Evolutionary conservation across 441 rosid species (phyloP).

Genomic region (Viola pubescens): DNA sequence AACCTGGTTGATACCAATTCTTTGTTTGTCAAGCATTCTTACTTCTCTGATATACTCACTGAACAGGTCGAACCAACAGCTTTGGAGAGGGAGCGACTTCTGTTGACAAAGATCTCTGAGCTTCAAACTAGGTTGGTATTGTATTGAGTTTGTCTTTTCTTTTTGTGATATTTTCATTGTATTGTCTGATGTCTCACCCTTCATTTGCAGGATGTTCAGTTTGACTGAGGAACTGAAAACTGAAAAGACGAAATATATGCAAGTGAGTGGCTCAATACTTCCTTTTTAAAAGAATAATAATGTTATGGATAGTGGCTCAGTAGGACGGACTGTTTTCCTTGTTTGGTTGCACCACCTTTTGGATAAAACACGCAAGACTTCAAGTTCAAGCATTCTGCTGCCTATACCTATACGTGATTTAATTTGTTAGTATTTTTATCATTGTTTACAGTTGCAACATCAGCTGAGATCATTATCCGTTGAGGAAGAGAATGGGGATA

Average conservation of each 20-base stretch:
- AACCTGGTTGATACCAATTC: neutral
- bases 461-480: constrained; percentile 52
- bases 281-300: constrained; percentile 42
- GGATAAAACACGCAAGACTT: neutral
- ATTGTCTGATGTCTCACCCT: constrained; percentile 1
- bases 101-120: constrained; percentile 57
- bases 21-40: neutral
- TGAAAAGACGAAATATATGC: constrained; percentile 59
- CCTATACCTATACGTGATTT: neutral
- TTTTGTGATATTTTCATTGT: constrained; percentile 6
- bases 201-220: constrained; percentile 54
- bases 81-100: constrained; percentile 73
- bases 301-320: constrained; percentile 45
- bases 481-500: constrained; percentile 50
- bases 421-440: neutral
- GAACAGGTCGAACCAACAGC: constrained; percentile 51
- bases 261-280: constrained; percentile 39
- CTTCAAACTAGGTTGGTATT: constrained; percentile 63
- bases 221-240: constrained; percentile 66
- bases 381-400: neutral
- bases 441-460: constrained; percentile 59
- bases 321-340: constrained; percentile 1
- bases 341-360: neutral
- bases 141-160: constrained; percentile 4
- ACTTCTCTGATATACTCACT: constrained; percentile 16